These are phyloP conservation scores for Leishmania major DNA, from an alignment of 208 protist species.

Conservation along the genomic window DNA sequence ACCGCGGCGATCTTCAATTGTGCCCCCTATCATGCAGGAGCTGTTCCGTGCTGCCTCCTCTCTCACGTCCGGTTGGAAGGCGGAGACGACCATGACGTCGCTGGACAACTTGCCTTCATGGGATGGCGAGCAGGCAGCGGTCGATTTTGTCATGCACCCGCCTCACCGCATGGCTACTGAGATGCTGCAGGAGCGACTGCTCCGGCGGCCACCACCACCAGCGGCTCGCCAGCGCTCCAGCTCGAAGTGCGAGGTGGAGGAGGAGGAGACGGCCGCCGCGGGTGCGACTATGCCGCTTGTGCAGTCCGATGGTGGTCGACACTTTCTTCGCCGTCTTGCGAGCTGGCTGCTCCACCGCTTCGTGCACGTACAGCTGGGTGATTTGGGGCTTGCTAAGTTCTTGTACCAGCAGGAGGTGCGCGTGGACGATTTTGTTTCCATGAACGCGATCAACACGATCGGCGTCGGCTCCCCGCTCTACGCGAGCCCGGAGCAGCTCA, in stretches of 20 bases:
- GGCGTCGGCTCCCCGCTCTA: conserved; percentile 89
- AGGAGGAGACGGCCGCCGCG: not conserved
- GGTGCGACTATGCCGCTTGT: not conserved
- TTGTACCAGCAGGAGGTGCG: conserved; percentile 37
- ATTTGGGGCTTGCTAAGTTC: conserved; percentile 82
- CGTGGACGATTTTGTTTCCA: conserved; percentile 40
- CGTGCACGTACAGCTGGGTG: conserved; percentile 76
- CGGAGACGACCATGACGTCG: not conserved
- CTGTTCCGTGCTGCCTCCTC: not conserved
- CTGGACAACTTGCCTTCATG: conserved; percentile 23
- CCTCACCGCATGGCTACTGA: conserved; percentile 13
- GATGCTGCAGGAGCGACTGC: conserved; percentile 27
- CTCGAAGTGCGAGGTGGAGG: not conserved
- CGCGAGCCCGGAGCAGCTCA: conserved; percentile 86
- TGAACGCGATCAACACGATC: conserved; percentile 62
- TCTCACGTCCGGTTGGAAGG: not conserved
- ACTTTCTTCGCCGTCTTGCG: conserved; percentile 23
- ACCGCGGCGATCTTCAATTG: not conserved
- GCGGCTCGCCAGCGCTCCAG: no score
- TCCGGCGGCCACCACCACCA: conserved; percentile 6
- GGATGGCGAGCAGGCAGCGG: conserved; percentile 15
- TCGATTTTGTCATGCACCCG: conserved; percentile 23
- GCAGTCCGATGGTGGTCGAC: not conserved
- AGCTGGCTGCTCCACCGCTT: conserved; percentile 53
- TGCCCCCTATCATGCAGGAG: not conserved